Conservation (phyloP, 2,329 filamentous ascomycete genomes). For the Xylariaceae sp. region DNA sequence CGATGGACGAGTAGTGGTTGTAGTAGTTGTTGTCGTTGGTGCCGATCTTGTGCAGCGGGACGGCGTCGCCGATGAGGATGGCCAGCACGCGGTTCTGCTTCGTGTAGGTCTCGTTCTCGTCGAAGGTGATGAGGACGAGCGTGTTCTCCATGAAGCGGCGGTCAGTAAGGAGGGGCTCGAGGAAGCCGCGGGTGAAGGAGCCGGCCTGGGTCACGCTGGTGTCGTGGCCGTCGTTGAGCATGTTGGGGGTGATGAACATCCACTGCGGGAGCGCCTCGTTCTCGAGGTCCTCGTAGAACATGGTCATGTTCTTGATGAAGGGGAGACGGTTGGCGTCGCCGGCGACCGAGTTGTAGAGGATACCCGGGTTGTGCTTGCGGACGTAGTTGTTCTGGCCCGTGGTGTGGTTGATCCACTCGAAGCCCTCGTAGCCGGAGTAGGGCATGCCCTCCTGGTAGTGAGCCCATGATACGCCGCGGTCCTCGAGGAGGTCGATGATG, state of each 20-base stretch:
- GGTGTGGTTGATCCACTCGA: slow-evolving; percentile 56
- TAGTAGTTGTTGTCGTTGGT: slow-evolving; percentile 66
- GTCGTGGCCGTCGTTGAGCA: slow-evolving; percentile 74
- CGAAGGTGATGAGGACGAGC: slow-evolving; percentile 71
- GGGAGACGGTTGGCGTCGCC: slow-evolving; percentile 54
- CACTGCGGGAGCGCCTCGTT: slow-evolving; percentile 62
- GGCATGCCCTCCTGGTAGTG: slow-evolving; percentile 76
- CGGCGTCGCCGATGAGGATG: slow-evolving; percentile 68
- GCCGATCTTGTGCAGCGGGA: slow-evolving; percentile 59
- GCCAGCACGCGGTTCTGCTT: slow-evolving; percentile 63
- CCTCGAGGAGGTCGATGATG: slow-evolving; percentile 63
- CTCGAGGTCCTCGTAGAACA: slow-evolving; percentile 63
- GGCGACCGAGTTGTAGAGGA: slow-evolving; percentile 63
- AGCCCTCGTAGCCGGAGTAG: slow-evolving; percentile 66
- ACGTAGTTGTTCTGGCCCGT: slow-evolving; percentile 71
- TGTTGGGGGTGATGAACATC: slow-evolving; percentile 68
- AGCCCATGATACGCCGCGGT: slow-evolving; percentile 60
- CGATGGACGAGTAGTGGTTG: slow-evolving; percentile 65
- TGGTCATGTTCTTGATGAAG: slow-evolving; percentile 67
- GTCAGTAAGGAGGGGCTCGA: slow-evolving; percentile 65
- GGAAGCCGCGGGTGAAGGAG: slow-evolving; percentile 60
- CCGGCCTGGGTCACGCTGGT: slow-evolving; percentile 64
- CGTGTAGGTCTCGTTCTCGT: slow-evolving; percentile 68
- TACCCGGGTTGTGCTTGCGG: slow-evolving; percentile 69
- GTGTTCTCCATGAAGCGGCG: slow-evolving; percentile 69